Base-by-base conservation (phyloP, 805 yeast genomes). In the Hanseniaspora meyeri region DNA sequence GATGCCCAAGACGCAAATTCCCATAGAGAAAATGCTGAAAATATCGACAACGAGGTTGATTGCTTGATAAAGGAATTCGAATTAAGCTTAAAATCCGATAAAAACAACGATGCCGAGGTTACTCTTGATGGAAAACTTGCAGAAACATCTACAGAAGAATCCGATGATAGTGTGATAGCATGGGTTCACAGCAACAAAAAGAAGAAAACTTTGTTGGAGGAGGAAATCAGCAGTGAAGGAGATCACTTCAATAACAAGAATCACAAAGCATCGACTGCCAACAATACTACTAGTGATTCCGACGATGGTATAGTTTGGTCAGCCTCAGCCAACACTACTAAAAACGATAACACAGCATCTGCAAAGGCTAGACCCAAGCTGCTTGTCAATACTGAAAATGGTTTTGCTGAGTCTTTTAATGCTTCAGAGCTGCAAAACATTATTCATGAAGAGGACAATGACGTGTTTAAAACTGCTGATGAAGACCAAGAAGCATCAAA, bases 81-180 rank as follows among this genome's bases (percentile, higher is more conserved):
- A 29, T 19, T 20, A n/a, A 56, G 54, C 16, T 38, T 29, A 7
- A 60, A 59, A 31, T 71, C 48, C 2, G 47, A 43, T 27, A 45
- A 29, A 16, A 29, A 29, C 9, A 45, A 4, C 4, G 24, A 9
- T 8, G 37, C 2, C 4, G 19, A 11, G 19, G 12, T 8, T n/a
- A 14, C 11, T 38, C 5, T 8, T 7, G n/a, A 29, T 7, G 37
- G 12, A 27, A 45, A 45, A 8, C 14, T 6, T 8, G 14, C 37
- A 29, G 24, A 29, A 4, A 72, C 76, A 1, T 82, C 77, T 51
- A 82, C 74, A 49, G 84, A 78, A 20, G 58, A 56, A 1, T 61
- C 60, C 29, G 59, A 59, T 43, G 60, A 62, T 12, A 63, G 65
- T 43, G 62, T 63, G 24, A 62, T 66, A 14, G 64, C 70, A 2